A percentile compares a stretch with the other conserved stretches of the same genome.
Conservation (phyloP, 768 basidiomycete genomes). For the Russula lepida region DNA sequence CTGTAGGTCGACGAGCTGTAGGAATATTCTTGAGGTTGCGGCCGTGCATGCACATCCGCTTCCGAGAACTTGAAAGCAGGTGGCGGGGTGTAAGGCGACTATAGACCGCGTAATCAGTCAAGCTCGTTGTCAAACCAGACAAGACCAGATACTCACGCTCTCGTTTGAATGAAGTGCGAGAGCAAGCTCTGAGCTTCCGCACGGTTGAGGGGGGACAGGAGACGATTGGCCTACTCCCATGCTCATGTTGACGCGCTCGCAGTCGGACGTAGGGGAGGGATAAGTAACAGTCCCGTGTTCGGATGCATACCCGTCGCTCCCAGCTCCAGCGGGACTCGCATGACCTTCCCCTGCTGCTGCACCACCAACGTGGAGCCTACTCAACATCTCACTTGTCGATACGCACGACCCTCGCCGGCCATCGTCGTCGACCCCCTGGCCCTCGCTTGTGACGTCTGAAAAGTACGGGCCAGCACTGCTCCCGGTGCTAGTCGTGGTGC, state of each 20-base stretch:
- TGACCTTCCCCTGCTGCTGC: conserved; percentile 4
- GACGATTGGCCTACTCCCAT: background rate
- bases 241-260: conserved; percentile 10
- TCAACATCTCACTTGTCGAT: conserved; percentile 17
- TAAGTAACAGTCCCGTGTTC: conserved; percentile 18
- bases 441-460: conserved; percentile 17
- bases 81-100: conserved; percentile 15
- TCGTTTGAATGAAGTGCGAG: conserved; percentile 16
- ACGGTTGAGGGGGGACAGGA: background rate
- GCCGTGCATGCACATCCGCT: background rate
- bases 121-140: background rate
- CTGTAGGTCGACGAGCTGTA: background rate
- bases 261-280: conserved; percentile 17
- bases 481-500: conserved; percentile 10
- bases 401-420: conserved; percentile 20
- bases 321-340: background rate
- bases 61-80: conserved; percentile 15
- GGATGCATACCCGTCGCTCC: conserved; percentile 16
- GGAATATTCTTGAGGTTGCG: conserved; percentile 4
- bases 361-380: conserved; percentile 7
- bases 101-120: background rate
- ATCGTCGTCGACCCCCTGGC: conserved; percentile 10
- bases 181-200: conserved; percentile 15
- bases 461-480: conserved; percentile 20
- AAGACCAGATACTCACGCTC: background rate